Conservation (phyloP, 257 asterid species). For the Lithospermum erythrorhizon region DNA sequence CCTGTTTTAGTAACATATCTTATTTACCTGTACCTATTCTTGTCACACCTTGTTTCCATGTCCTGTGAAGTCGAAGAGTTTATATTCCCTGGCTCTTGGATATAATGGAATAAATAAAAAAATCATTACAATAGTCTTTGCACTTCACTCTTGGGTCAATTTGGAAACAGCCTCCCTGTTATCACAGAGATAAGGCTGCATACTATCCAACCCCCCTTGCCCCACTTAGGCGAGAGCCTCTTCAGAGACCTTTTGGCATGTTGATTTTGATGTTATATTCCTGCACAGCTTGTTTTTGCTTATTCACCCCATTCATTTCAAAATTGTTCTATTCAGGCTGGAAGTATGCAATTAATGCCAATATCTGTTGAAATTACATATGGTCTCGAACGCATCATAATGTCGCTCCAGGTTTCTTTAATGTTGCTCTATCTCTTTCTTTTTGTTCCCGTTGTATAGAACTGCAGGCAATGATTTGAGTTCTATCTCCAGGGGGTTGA, state of each 20-base stretch:
- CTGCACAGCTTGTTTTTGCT: neutral
- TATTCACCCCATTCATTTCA: slow-evolving; percentile 5
- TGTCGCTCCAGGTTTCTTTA: slow-evolving; percentile 86
- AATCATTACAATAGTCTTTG: too few relatives aligned
- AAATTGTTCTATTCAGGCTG: slow-evolving; percentile 50
- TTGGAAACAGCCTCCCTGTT: too few relatives aligned
- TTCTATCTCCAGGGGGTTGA: slow-evolving; percentile 77
- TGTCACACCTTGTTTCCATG: neutral
- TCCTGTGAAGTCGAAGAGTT: too few relatives aligned
- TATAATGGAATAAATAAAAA: too few relatives aligned
- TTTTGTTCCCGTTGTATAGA: slow-evolving; percentile 7
- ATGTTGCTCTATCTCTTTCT: slow-evolving; percentile 12
- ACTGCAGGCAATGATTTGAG: slow-evolving; percentile 13
- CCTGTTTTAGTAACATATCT: neutral
- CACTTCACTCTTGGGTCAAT: too few relatives aligned
- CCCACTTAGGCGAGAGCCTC: too few relatives aligned
- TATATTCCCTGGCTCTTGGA: too few relatives aligned
- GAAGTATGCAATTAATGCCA: slow-evolving; percentile 83
- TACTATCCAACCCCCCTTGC: too few relatives aligned
- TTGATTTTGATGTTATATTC: neutral
- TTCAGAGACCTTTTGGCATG: too few relatives aligned
- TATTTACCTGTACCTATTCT: neutral
- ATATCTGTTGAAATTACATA: slow-evolving; percentile 92
- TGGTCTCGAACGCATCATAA: slow-evolving; percentile 94
- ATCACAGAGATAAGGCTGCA: too few relatives aligned